phyloP scores from a whole-genome alignment of 768 basidiomycete species.

The Antrodiella citrinella region DNA sequence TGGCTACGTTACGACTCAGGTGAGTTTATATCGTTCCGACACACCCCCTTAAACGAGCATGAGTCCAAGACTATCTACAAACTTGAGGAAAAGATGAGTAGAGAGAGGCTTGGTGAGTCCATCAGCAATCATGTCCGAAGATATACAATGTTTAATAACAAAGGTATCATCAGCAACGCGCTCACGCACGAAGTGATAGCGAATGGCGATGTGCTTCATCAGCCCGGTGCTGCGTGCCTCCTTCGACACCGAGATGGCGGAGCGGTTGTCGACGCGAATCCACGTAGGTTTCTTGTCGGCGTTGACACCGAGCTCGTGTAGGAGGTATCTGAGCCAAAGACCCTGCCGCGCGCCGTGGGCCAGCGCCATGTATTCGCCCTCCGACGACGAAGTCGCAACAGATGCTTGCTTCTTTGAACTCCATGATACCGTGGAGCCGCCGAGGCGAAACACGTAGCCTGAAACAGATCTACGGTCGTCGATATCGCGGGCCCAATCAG shows the following conservation, averaged over 20 bases:
- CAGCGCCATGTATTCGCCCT: constrained; percentile 9
- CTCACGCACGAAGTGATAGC: constrained; percentile 24
- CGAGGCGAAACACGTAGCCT: constrained; percentile 19
- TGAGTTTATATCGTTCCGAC: constrained; percentile 2
- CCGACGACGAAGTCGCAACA: constrained; percentile 3
- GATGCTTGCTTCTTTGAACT: constrained; percentile 26
- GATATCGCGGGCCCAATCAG: constrained; percentile 10
- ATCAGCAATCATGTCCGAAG: constrained; percentile 24
- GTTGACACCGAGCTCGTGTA: neutral
- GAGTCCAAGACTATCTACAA: constrained; percentile 5
- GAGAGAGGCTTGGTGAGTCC: constrained; percentile 27
- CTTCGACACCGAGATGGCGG: constrained; percentile 14
- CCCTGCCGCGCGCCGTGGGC: constrained; percentile 9
- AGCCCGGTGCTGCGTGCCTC: constrained; percentile 17
- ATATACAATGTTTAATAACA: constrained; percentile 18
- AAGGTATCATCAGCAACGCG: constrained; percentile 17
- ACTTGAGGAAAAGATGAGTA: constrained; percentile 5
- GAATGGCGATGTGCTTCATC: constrained; percentile 28
- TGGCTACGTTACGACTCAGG: neutral
- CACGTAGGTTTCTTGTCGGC: neutral
- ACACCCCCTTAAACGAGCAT: constrained; percentile 8
- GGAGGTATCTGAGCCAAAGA: constrained; percentile 1
- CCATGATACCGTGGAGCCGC: constrained; percentile 18
- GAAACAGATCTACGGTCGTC: constrained; percentile 13
- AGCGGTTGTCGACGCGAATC: constrained; percentile 16